Evolutionary conservation across 1,284 basidiomycete species (phyloP), one percentile per base, ranked within the genome.

Genomic region (Meira nashicola): DNA sequence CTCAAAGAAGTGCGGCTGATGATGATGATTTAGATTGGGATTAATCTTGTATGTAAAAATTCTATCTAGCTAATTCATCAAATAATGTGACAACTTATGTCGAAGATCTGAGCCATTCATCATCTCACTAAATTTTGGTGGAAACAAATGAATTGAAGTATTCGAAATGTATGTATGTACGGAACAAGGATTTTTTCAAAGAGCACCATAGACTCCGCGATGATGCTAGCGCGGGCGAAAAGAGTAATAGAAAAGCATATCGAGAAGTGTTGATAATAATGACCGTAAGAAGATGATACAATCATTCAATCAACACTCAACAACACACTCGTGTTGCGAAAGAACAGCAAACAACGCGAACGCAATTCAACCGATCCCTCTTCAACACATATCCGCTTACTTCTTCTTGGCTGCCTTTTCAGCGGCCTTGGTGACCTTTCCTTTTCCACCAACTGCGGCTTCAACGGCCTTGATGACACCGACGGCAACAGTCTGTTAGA

Each of bases 341-440:
- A 33, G 28, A 33, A 33, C 28, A 33, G 28, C 28, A 33, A 33
- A 33, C 3, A 33, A 8, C 28, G 28, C 28, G 28, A 33, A 33
- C 28, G 28, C 28, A 33, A 33, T 33, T 33, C 28, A 8, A 33
- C 3, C 8, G 28, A 33, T 33, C 28, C 8, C 8, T 33, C 28
- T 33, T 33, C 28, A 33, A 33, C 28, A 33, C 28, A 33, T 3
- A 48, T 14, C 46, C 46, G 39, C 57, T 73, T 75, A 76, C 73
- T 78, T 78, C 58, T 67, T 67, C 68, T 73, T 73, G 54, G 28
- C 3, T 33, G 28, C 28, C 28, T 33, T 33, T 33, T 33, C 28
- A 8, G 92, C 93, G 67, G 91, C 87, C 86, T 93, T 92, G 76
- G 90, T 93, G 57, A 76, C 89, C 89, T 90, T 79, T 39, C 78